These are phyloP conservation scores for Coemansia brasiliensis DNA, from an alignment of 192 early-diverging fungal species.

Conservation along the genomic window DNA sequence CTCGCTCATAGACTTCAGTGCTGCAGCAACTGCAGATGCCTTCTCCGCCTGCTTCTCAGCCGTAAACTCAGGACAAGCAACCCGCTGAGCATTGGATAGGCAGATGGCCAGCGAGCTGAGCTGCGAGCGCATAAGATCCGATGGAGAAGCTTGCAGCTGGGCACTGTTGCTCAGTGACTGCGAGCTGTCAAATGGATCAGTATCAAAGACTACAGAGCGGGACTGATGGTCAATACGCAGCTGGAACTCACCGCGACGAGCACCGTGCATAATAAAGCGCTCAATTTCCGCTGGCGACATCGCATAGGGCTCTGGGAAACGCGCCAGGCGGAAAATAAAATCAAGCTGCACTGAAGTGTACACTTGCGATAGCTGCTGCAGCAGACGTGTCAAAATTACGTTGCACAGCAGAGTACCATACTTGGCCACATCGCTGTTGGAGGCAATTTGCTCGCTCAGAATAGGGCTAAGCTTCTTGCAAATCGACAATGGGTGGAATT, in stretches of 20 bases:
- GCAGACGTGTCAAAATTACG: conserved; percentile 93
- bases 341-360: conserved; percentile 97
- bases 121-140: conserved; percentile 92
- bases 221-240: conserved; percentile 94
- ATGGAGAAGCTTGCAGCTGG: conserved; percentile 78
- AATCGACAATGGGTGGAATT: conserved; percentile 98
- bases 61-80: conserved; percentile 77
- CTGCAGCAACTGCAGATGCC: conserved; percentile 66
- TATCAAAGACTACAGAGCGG: conserved; percentile 89
- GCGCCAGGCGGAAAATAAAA: conserved; percentile 83
- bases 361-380: conserved; percentile 98
- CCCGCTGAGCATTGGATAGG: conserved; percentile 79
- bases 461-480: conserved; percentile 95
- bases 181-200: conserved; percentile 81
- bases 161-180: conserved; percentile 78
- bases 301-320: conserved; percentile 84
- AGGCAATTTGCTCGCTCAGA: conserved; percentile 64
- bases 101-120: conserved; percentile 82
- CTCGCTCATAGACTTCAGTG: conserved; percentile 71
- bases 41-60: conserved; percentile 67
- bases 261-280: conserved; percentile 98
- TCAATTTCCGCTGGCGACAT: conserved; percentile 87
- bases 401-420: conserved; percentile 94
- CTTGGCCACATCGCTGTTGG: conserved; percentile 75
- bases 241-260: conserved; percentile 90